Evolutionary conservation across 148 eudicot genomes (phyloP).

Genomic region (Persicaria maculosa): DNA sequence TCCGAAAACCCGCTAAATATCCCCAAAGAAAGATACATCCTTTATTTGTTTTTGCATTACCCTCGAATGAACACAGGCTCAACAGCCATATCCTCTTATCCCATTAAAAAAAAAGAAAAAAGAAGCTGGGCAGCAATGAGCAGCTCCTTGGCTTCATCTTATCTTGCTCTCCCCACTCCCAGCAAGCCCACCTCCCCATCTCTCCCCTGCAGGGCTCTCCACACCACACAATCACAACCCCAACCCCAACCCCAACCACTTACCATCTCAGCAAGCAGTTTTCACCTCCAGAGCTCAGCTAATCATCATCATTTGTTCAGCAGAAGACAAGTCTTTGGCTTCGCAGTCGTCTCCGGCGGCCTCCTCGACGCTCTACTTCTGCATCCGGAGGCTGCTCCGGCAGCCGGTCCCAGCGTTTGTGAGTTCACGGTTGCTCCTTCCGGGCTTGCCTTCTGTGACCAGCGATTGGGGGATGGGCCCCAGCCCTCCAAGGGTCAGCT

Average conservation of each 20-base stretch:
- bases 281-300: neutral
- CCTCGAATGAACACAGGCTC: too few relatives aligned
- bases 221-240: neutral
- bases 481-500: slow-evolving; percentile 60
- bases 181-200: neutral
- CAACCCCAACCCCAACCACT: neutral
- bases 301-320: neutral
- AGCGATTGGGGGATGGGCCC: slow-evolving; percentile 50
- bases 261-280: neutral
- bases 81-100: too few relatives aligned
- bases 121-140: neutral
- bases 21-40: too few relatives aligned
- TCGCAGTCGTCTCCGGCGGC: slow-evolving; percentile 7
- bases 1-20: too few relatives aligned
- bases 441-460: slow-evolving; percentile 74
- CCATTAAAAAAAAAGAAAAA: neutral
- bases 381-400: neutral
- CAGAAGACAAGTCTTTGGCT: slow-evolving; percentile 7
- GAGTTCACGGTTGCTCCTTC: slow-evolving; percentile 53
- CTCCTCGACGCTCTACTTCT: slow-evolving; percentile 8
- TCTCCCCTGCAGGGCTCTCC: neutral
- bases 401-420: slow-evolving; percentile 23
- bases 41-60: too few relatives aligned
- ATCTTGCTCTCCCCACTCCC: slow-evolving; percentile 3
- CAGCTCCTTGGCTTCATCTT: slow-evolving; percentile 4